Evolutionary conservation across 371 early-diverging fungal species (phyloP).

Genomic region (Conidiobolus incongruus): DNA sequence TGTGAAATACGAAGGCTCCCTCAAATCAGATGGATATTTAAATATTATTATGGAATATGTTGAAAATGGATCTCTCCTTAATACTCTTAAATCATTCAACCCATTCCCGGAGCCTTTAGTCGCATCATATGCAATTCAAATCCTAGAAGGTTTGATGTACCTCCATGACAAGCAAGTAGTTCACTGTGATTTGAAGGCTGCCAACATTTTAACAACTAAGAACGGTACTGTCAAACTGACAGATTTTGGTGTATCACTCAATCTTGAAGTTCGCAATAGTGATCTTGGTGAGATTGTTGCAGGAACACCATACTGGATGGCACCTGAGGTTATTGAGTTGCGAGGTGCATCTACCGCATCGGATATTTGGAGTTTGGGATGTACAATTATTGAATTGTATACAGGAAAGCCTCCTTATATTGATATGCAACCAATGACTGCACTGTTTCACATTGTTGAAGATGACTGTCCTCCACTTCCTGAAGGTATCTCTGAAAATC

Average conservation of each 20-base stretch:
- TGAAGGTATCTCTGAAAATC: constrained; percentile 41
- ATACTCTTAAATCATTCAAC: constrained; percentile 76
- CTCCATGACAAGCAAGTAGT: constrained; percentile 66
- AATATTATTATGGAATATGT: constrained; percentile 83
- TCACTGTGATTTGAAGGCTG: constrained; percentile 94
- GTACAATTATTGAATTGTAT: constrained; percentile 64
- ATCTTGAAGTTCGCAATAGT: constrained; percentile 28
- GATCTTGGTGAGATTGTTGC: constrained; percentile 37
- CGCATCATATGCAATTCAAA: constrained; percentile 70
- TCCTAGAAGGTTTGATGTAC: constrained; percentile 71
- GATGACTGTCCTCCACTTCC: constrained; percentile 77
- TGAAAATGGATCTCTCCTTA: constrained; percentile 84
- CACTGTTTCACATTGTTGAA: constrained; percentile 77
- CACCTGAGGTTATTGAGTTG: constrained; percentile 86
- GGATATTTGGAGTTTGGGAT: constrained; percentile 69
- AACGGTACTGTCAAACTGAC: constrained; percentile 86
- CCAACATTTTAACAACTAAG: constrained; percentile 86
- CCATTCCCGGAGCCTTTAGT: constrained; percentile 84
- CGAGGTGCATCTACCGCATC: constrained; percentile 57
- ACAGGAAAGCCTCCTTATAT: constrained; percentile 75
- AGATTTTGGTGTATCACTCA: constrained; percentile 86
- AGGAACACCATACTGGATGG: constrained; percentile 96
- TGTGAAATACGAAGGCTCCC: constrained; percentile 68
- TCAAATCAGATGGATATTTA: constrained; percentile 38
- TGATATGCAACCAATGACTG: constrained; percentile 58